phyloP scores from a whole-genome alignment of 768 basidiomycete genomes.

The Erythrobasidium yunnanense region DNA sequence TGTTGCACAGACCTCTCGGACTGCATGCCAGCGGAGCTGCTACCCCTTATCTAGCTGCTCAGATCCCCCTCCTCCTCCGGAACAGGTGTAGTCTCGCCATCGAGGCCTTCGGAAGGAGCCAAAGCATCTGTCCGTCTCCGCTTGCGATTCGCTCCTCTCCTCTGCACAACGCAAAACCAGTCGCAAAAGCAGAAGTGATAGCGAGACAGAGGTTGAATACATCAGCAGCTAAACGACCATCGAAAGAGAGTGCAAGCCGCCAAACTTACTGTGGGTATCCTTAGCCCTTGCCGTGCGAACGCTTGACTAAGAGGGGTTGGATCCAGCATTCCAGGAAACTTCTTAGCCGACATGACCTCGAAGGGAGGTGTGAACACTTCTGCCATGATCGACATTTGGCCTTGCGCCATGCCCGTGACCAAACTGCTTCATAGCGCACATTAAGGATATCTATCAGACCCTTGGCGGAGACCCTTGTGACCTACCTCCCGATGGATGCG shows the following conservation, averaged over 20 bases:
- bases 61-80: background rate
- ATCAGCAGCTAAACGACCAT: background rate
- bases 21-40: too few species aligned
- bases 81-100: background rate
- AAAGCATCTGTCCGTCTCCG: background rate
- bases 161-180: background rate
- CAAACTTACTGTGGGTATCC: conserved; percentile 28
- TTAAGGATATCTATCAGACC: background rate
- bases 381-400: conserved; percentile 65
- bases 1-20: too few species aligned
- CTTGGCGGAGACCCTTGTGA: too few species aligned
- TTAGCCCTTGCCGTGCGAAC: conserved; percentile 31
- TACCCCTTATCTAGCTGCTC: too few species aligned
- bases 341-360: conserved; percentile 80
- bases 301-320: conserved; percentile 29
- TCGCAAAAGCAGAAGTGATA: too few species aligned
- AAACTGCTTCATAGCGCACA: background rate
- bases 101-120: background rate
- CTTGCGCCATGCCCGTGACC: background rate
- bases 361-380: conserved; percentile 74
- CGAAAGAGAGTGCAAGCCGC: background rate
- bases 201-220: too few species aligned
- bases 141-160: conserved; percentile 21
- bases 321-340: conserved; percentile 43
- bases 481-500: conserved; percentile 85